Percentiles rank a stretch among this genome's conserved stretches.
phyloP scores from a whole-genome alignment of 78 protist genomes.

The Dictyostelium purpureum region DNA sequence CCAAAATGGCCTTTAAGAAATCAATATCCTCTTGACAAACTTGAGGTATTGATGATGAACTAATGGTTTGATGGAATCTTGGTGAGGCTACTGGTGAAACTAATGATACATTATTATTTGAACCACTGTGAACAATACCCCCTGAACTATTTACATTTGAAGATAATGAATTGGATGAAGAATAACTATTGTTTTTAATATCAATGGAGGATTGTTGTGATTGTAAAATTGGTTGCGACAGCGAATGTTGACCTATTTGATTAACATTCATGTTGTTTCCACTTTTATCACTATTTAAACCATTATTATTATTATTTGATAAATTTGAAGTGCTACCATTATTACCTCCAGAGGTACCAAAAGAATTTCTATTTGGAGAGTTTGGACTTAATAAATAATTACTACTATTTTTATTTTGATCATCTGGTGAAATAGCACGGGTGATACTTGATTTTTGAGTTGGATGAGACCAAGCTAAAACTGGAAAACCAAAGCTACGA shows the following conservation, averaged over 20 bases:
- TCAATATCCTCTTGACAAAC: slow-evolving; percentile 57
- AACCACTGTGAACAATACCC: too few relatives aligned
- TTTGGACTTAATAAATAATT: slow-evolving; percentile 7
- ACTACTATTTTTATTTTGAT: neutral
- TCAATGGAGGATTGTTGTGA: neutral
- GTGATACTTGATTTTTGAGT: slow-evolving; percentile 27
- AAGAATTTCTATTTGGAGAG: neutral
- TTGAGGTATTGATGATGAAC: neutral
- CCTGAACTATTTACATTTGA: neutral
- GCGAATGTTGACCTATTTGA: neutral
- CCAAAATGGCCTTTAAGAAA: slow-evolving; percentile 25
- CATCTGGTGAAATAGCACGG: slow-evolving; percentile 45
- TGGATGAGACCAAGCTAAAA: slow-evolving; percentile 55
- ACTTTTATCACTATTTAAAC: too few relatives aligned
- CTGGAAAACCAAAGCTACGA: slow-evolving; percentile 46
- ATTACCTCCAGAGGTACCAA: neutral
- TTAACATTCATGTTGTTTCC: neutral
- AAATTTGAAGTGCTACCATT: neutral
- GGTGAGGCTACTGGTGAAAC: slow-evolving; percentile 15
- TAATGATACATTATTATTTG: neutral
- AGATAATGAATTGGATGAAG: neutral
- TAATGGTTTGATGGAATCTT: neutral
- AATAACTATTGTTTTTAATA: neutral
- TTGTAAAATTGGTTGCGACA: neutral
- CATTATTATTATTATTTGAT: too few relatives aligned